These are phyloP conservation scores for Clarireedia homoeocarpa DNA, from an alignment of 2,329 filamentous ascomycete species.

Conservation along the genomic window DNA sequence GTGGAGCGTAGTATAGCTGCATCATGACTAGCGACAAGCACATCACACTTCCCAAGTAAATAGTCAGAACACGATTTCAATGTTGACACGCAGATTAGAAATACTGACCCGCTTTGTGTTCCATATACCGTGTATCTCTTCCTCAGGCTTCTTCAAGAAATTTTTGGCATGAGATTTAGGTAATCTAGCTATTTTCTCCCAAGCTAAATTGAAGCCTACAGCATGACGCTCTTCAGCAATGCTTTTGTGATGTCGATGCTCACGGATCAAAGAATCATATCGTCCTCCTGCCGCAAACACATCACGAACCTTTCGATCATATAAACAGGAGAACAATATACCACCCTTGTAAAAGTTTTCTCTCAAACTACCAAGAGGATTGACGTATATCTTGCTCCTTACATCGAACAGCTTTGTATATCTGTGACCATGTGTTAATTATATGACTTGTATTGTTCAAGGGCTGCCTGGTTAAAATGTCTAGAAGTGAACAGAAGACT, in stretches of 20 bases:
- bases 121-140: constrained; percentile 53
- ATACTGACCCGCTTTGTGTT: constrained; percentile 53
- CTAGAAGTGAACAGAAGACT: not conserved
- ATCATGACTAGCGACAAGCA: constrained; percentile 84
- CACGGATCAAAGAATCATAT: constrained; percentile 83
- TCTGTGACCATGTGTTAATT: not conserved
- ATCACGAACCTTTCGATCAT: constrained; percentile 74
- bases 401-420: constrained; percentile 72
- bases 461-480: not conserved
- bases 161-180: constrained; percentile 44
- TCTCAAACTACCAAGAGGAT: constrained; percentile 79
- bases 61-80: not conserved
- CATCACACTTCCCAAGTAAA: constrained; percentile 58
- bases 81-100: constrained; percentile 21
- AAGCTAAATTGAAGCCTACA: constrained; percentile 86
- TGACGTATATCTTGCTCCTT: constrained; percentile 71
- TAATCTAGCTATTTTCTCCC: constrained; percentile 59
- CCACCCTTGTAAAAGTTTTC: constrained; percentile 85
- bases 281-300: constrained; percentile 90
- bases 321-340: constrained; percentile 82
- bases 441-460: not conserved
- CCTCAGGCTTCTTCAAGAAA: constrained; percentile 63
- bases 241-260: constrained; percentile 65
- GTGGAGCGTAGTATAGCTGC: constrained; percentile 63
- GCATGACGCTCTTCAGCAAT: constrained; percentile 64